phyloP scores from a whole-genome alignment of 2,329 filamentous ascomycete species.

The Cladorrhinum sp. region DNA sequence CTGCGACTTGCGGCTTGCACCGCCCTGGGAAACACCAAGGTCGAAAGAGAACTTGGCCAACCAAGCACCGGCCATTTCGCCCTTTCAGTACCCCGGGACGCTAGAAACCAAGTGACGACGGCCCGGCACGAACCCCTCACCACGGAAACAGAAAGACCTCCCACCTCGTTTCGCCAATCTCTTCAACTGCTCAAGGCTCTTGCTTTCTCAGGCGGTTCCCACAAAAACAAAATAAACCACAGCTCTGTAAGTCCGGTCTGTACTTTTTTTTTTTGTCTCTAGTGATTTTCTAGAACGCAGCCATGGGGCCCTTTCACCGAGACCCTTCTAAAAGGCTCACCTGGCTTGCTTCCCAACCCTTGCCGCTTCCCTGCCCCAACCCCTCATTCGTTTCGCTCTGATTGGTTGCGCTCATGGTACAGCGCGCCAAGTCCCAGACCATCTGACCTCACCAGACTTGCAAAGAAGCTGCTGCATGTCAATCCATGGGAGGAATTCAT shows the following conservation, averaged over 20 bases:
- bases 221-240: slow-evolving; percentile 14
- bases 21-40: slow-evolving; percentile 13
- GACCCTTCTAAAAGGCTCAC: slow-evolving; percentile 26
- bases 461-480: slow-evolving; percentile 20
- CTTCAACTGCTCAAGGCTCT: slow-evolving; percentile 6
- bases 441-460: slow-evolving; percentile 31
- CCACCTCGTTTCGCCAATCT: slow-evolving; percentile 14
- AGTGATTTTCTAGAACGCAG: background rate
- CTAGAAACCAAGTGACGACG: slow-evolving; percentile 20
- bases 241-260: slow-evolving; percentile 19
- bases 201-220: slow-evolving; percentile 10
- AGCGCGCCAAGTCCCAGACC: slow-evolving; percentile 27
- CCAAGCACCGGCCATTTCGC: slow-evolving; percentile 22
- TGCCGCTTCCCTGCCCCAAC: slow-evolving; percentile 25
- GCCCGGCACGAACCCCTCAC: slow-evolving; percentile 23
- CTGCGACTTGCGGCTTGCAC: slow-evolving; percentile 16
- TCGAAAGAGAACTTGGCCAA: slow-evolving; percentile 19
- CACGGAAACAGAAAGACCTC: slow-evolving; percentile 16
- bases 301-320: slow-evolving; percentile 18
- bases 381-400: slow-evolving; percentile 27
- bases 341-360: slow-evolving; percentile 25
- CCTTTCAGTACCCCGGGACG: background rate
- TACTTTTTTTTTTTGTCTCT: background rate
- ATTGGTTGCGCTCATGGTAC: slow-evolving; percentile 27
- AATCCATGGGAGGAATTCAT: slow-evolving; percentile 17